Base-by-base conservation (phyloP, 2,329 filamentous ascomycete species). In the Alternaria consortialis region DNA sequence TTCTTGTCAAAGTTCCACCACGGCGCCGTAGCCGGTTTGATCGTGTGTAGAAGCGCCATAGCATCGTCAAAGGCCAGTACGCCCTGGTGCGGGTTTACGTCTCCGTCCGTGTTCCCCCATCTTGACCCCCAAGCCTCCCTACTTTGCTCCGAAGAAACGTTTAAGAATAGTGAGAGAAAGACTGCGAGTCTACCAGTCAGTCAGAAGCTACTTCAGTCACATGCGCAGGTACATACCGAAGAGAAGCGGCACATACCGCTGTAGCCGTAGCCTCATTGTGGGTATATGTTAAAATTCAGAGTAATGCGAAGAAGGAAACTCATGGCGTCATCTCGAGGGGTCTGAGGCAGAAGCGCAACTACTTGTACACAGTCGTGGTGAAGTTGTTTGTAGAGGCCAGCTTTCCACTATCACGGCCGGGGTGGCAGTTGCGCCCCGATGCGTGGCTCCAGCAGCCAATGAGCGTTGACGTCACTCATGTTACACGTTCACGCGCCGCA, bases 1-100 rank as follows among this genome's bases (percentile, higher is more conserved):
- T 87, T 85, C 73, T 85, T 87, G 56, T 70, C 77, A 69, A 73
- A 73, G 68, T 69, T 76, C 73, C 70, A 81, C 74, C 76, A 80
- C 67, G 68, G 80, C 29, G 76, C 71, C 11, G 74, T 70, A 8
- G 79, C 75, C 12, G 81, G 75, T 58, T 77, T 79, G 53, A 83
- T 79, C 65, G 79, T 80, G 51, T 71, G 76, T 7, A 84, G 76
- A 29, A 81, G 71, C 1, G 68, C 62, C 42, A 73, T 74, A 8
- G 81, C 82, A 64, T 85, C 72, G 66, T 77, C 55, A 56, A 79
- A 67, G 7, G 72, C 73, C 32, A 68, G 53, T n/a, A 64, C 58
- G 17, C 68, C 76, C 65, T 70, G 60, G 17, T 56, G 48, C 15
- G 52, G 39, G 29, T 69, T 60, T 54, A 63, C 61, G 34, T 50